phyloP scores from a whole-genome alignment of 108 stramenopile genomes.

The Stephanodiscus triporus region DNA sequence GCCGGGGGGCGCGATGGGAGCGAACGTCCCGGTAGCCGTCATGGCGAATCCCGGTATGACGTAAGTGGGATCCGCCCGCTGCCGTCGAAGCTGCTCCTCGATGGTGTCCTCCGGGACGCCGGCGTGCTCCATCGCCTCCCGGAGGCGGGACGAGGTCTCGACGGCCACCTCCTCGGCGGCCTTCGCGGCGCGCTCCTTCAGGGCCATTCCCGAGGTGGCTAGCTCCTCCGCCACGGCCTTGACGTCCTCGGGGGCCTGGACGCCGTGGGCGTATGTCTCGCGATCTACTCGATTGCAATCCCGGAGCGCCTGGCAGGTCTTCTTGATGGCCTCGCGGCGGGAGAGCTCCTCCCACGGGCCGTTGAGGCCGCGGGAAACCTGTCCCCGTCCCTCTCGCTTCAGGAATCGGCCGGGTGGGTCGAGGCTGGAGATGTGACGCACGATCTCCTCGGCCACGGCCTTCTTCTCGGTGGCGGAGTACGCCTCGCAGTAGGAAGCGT shows the following conservation, averaged over 20 bases:
- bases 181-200: constrained; percentile 55
- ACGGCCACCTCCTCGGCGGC: constrained; percentile 41
- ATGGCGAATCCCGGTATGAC: constrained; percentile 47
- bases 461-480: constrained; percentile 75
- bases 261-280: constrained; percentile 64
- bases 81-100: constrained; percentile 42
- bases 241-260: constrained; percentile 70
- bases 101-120: constrained; percentile 46
- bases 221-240: constrained; percentile 44
- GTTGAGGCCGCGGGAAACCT: constrained; percentile 59
- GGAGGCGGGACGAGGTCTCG: constrained; percentile 34
- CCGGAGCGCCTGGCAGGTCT: constrained; percentile 75
- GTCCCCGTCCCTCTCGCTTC: constrained; percentile 59
- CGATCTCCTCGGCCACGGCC: constrained; percentile 76
- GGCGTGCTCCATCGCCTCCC: constrained; percentile 45
- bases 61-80: constrained; percentile 47
- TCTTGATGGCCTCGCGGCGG: constrained; percentile 63
- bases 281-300: constrained; percentile 85
- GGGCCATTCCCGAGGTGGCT: constrained; percentile 47
- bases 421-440: constrained; percentile 64
- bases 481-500: constrained; percentile 60
- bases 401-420: constrained; percentile 84
- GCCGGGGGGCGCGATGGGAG: constrained; percentile 19
- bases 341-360: constrained; percentile 79
- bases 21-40: constrained; percentile 29